Base-by-base conservation (phyloP, 352 stramenopile species). In the Pythium dissotocum region DNA sequence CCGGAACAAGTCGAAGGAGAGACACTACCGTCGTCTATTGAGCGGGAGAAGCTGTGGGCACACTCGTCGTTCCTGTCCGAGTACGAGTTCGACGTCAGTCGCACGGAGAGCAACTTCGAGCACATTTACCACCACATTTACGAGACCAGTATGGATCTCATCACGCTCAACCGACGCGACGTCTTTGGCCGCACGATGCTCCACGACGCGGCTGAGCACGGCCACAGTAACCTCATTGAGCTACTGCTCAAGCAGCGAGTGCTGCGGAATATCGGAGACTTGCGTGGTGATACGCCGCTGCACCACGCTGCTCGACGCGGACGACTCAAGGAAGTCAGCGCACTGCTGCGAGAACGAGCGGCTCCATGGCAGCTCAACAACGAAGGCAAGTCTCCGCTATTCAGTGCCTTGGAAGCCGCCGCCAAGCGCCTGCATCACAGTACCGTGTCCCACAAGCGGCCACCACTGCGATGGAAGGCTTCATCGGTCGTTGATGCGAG, bases 191-290 rank as follows among this genome's bases (percentile, higher is more conserved):
- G 82, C 12, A 87, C 82, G 16, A 78, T 90, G 75, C 72, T 90
- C 33, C 82, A 89, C n/a, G 80, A 90, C 35, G 71, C 74, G 28
- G 82, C 77, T n/a, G 77, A 89, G 44, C 77, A 81, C 56, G 82
- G 82, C 0, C 78, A 90, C 51, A 57, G 60, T 5, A 77, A 81
- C 51, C 52, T 89, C 0, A 74, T 90, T 55, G 78, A 89, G 51
- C 32, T 86, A 6, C 53, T 90, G 24, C 62, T 90, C 13, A 79
- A 83, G 59, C 58, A 69, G 30, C 63, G 74, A 0, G 78, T 90
- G 36, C 48, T 90, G 16, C 56, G 83, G 10, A 76, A 89, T 40
- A 32, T 66, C 9, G 53, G 58, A 26, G 82, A 90, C 55, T 61
- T 32, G 12, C 77, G 60, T 48, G 82, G 80, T 8, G 77, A 90